A percentile compares a stretch with the other conserved stretches of the same genome.
Conservation (phyloP, 2,329 filamentous ascomycete species). For the Pseudocercospora ulei region DNA sequence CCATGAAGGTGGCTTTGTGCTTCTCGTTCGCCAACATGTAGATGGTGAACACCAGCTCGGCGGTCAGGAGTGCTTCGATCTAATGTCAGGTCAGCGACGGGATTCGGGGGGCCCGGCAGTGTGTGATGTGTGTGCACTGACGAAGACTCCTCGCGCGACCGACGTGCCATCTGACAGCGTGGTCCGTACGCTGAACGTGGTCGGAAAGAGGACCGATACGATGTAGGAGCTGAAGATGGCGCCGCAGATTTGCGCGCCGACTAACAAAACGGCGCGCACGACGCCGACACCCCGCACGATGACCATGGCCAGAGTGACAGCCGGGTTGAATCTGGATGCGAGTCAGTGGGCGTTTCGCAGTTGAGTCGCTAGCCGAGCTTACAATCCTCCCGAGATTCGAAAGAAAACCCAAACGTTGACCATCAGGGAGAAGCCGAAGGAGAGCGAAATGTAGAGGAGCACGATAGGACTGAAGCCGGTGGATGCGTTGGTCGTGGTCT, state of each 20-base stretch:
- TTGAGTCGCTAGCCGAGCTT: neutral
- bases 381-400: conserved; percentile 34
- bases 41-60: conserved; percentile 37
- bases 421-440: conserved; percentile 37
- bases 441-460: conserved; percentile 36
- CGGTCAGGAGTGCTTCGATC: conserved; percentile 38
- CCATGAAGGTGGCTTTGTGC: conserved; percentile 40
- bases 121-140: conserved; percentile 7
- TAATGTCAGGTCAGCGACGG: neutral
- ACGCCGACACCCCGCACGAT: conserved; percentile 33
- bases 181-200: conserved; percentile 33
- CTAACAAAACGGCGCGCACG: conserved; percentile 32
- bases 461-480: conserved; percentile 30
- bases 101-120: too few relatives aligned
- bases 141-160: conserved; percentile 35
- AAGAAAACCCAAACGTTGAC: conserved; percentile 39
- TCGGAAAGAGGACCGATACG: conserved; percentile 35
- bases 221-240: conserved; percentile 34
- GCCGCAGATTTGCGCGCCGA: conserved; percentile 35
- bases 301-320: conserved; percentile 31
- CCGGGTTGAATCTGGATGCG: conserved; percentile 31
- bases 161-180: conserved; percentile 33
- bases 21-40: conserved; percentile 38
- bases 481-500: conserved; percentile 25
- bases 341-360: neutral